phyloP scores from a whole-genome alignment of 768 basidiomycete genomes.

The Cyathus striatus region DNA sequence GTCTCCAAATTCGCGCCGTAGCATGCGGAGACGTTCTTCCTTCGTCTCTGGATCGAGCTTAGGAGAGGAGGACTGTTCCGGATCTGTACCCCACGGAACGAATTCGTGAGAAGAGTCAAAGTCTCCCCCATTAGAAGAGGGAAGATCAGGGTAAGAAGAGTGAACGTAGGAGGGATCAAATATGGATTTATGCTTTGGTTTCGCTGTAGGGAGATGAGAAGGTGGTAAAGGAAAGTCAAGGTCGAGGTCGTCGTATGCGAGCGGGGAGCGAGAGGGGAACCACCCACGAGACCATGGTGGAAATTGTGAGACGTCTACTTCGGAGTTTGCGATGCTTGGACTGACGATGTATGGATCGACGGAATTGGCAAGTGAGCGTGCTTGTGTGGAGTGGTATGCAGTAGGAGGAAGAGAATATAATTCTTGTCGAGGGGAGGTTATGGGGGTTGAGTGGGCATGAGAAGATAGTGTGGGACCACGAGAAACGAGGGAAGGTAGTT shows the following conservation, averaged over 20 bases:
- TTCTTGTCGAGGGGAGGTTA: constrained; percentile 21
- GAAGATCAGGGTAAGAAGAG: constrained; percentile 12
- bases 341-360: constrained; percentile 12
- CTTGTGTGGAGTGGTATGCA: constrained; percentile 12
- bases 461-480: constrained; percentile 40
- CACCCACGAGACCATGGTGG: constrained; percentile 61
- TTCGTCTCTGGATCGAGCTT: constrained; percentile 46
- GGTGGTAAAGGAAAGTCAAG: constrained; percentile 9
- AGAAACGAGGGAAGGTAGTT: constrained; percentile 37
- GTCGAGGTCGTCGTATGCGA: constrained; percentile 23
- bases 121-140: constrained; percentile 23
- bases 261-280: constrained; percentile 33
- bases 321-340: constrained; percentile 24
- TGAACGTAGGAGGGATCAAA: constrained; percentile 30
- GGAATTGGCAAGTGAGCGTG: constrained; percentile 12
- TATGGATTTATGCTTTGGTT: constrained; percentile 22
- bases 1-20: constrained; percentile 60
- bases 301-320: constrained; percentile 58
- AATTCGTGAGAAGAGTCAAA: constrained; percentile 37
- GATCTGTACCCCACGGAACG: constrained; percentile 51
- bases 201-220: constrained; percentile 20
- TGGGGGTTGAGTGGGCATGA: constrained; percentile 17
- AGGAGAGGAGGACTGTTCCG: constrained; percentile 33
- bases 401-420: constrained; percentile 48
- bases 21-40: constrained; percentile 67